Conservation (phyloP, 495 filamentous ascomycete genomes). For the Aspergillus incahuasiensis region DNA sequence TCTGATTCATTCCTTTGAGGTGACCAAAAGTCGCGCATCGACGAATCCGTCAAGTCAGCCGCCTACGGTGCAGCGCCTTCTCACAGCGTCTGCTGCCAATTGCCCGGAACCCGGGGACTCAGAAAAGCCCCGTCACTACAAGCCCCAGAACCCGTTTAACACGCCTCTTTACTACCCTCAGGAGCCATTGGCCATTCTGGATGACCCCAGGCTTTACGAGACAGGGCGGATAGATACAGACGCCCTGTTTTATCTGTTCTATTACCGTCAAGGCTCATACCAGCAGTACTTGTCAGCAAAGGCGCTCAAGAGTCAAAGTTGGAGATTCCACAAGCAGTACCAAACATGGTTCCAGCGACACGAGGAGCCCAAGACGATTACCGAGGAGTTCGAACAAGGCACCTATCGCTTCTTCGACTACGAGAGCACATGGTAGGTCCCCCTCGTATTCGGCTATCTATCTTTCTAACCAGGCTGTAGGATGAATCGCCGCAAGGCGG, state of each 20-base stretch:
- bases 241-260: slow-evolving; percentile 98
- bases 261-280: slow-evolving; percentile 93
- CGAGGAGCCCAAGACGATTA: slow-evolving; percentile 96
- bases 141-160: slow-evolving; percentile 71
- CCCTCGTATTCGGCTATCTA: slow-evolving; percentile 5
- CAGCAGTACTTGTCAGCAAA: slow-evolving; percentile 97
- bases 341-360: slow-evolving; percentile 99
- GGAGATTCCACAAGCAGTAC: slow-evolving; percentile 99
- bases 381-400: slow-evolving; percentile 96
- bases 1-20: slow-evolving; percentile 83
- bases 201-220: slow-evolving; percentile 81
- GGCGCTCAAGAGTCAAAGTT: slow-evolving; percentile 92
- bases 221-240: slow-evolving; percentile 80
- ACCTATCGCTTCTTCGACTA: slow-evolving; percentile 99
- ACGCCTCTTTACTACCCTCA: slow-evolving; percentile 86
- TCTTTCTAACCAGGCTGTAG: slow-evolving; percentile 40
- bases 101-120: slow-evolving; percentile 74
- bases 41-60: slow-evolving; percentile 42
- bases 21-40: slow-evolving; percentile 62
- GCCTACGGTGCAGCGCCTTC: slow-evolving; percentile 64
- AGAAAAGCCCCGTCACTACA: slow-evolving; percentile 77
- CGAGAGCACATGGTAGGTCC: slow-evolving; percentile 91
- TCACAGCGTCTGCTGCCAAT: slow-evolving; percentile 63
- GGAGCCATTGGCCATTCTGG: slow-evolving; percentile 82
- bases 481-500: slow-evolving; percentile 98